Conservation (phyloP, 768 basidiomycete genomes). For the Calocybe indica region DNA sequence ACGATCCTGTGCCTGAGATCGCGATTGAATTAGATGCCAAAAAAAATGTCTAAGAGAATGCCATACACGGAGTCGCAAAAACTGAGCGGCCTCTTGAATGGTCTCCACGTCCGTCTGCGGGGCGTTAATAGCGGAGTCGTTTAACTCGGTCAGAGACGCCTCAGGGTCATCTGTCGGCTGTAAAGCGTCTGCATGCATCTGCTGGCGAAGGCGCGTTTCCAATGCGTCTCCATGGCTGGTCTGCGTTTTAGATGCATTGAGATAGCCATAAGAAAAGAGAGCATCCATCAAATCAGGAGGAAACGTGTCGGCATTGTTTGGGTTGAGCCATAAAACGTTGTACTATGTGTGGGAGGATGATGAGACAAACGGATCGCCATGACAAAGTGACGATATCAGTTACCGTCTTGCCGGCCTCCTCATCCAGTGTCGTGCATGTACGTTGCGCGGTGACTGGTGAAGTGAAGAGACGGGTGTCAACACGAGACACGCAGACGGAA, state of each 20-base stretch:
- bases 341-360: slow-evolving; percentile 44
- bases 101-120: slow-evolving; percentile 33
- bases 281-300: slow-evolving; percentile 61
- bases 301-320: slow-evolving; percentile 56
- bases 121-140: slow-evolving; percentile 27
- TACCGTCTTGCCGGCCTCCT: slow-evolving; percentile 62
- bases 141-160: slow-evolving; percentile 16
- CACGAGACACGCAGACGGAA: background rate
- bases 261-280: slow-evolving; percentile 33
- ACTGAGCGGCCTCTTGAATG: slow-evolving; percentile 62
- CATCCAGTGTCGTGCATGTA: slow-evolving; percentile 73
- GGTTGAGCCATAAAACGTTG: slow-evolving; percentile 77
- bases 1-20: slow-evolving; percentile 60
- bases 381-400: slow-evolving; percentile 16
- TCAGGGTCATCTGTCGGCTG: slow-evolving; percentile 42
- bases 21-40: slow-evolving; percentile 8
- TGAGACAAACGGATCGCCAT: background rate
- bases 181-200: slow-evolving; percentile 74
- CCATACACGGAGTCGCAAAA: slow-evolving; percentile 60
- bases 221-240: slow-evolving; percentile 25
- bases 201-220: slow-evolving; percentile 53
- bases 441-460: slow-evolving; percentile 52
- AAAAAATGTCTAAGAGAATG: slow-evolving; percentile 6
- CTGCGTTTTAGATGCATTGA: slow-evolving; percentile 12
- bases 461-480: background rate